Conservation (phyloP, 257 asterid species). For the Solanum sitiens region DNA sequence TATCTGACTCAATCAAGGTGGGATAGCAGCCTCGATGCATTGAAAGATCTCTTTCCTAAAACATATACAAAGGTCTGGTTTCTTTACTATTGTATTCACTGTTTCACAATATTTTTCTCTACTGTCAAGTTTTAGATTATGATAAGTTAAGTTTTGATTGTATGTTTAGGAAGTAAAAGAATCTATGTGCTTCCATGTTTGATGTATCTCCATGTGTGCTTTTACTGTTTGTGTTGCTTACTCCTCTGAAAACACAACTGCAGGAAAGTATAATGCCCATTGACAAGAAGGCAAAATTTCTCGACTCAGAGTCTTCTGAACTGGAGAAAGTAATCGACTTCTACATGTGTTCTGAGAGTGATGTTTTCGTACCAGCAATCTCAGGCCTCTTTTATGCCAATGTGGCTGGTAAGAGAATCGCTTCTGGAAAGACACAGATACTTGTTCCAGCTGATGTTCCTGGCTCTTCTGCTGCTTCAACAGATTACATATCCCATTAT, state of each 20-base stretch:
- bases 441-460: neutral
- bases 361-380: neutral
- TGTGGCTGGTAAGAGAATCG: slow-evolving; percentile 5
- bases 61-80: slow-evolving; percentile 5
- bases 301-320: slow-evolving; percentile 5
- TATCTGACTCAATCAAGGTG: slow-evolving; percentile 7
- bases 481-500: neutral
- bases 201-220: neutral
- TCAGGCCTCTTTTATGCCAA: neutral
- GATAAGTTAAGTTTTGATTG: neutral
- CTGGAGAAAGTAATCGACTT: neutral
- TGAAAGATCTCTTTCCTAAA: slow-evolving; percentile 1
- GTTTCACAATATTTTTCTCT: neutral
- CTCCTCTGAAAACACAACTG: neutral
- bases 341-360: neutral
- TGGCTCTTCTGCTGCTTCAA: neutral
- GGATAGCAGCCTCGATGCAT: neutral
- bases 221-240: neutral
- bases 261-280: slow-evolving; percentile 25
- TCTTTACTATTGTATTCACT: neutral
- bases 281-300: slow-evolving; percentile 22
- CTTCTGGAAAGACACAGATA: neutral
- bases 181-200: neutral
- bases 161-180: neutral
- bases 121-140: neutral